A percentile compares a stretch with the other conserved stretches of the same genome.
Conservation (phyloP, 495 filamentous ascomycete genomes). For the Neurospora intermedia region DNA sequence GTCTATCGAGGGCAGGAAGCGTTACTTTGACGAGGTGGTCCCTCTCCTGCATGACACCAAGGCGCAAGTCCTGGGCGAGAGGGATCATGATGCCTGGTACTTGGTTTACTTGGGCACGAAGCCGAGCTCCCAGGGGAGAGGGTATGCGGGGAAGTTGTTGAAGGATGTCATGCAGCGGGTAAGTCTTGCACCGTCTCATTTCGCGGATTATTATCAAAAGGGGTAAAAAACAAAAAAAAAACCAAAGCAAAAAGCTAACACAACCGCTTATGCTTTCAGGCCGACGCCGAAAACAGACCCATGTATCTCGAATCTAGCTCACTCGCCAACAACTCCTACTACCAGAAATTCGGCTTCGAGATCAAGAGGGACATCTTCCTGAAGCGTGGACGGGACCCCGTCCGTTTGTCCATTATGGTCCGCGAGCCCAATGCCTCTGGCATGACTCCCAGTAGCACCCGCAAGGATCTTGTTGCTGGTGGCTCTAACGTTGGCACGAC, state of each 20-base stretch:
- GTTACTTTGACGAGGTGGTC: conserved; percentile 68
- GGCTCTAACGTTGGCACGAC: not conserved
- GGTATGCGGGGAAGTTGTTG: conserved; percentile 58
- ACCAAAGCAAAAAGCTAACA: too few relatives aligned
- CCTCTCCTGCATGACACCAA: conserved; percentile 68
- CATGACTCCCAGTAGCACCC: not conserved
- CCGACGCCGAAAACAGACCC: conserved; percentile 50
- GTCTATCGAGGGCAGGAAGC: conserved; percentile 53
- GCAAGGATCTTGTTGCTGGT: conserved; percentile 12
- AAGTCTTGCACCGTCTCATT: not conserved
- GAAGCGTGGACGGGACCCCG: conserved; percentile 44
- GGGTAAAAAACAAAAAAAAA: too few relatives aligned
- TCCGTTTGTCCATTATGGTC: conserved; percentile 68
- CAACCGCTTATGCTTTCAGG: conserved; percentile 25
- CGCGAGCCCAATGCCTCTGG: conserved; percentile 41
- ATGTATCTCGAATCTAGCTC: conserved; percentile 72
- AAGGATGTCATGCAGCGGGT: conserved; percentile 53
- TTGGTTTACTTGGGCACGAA: conserved; percentile 71
- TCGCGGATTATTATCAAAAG: too few relatives aligned
- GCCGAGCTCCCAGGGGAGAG: conserved; percentile 51
- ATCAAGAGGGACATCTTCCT: conserved; percentile 47
- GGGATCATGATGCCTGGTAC: conserved; percentile 58
- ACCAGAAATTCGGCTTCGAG: conserved; percentile 60
- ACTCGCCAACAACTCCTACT: conserved; percentile 52
- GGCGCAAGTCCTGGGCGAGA: conserved; percentile 48